Conservation (phyloP, 2,329 filamentous ascomycete species). For the Claviceps africana region DNA sequence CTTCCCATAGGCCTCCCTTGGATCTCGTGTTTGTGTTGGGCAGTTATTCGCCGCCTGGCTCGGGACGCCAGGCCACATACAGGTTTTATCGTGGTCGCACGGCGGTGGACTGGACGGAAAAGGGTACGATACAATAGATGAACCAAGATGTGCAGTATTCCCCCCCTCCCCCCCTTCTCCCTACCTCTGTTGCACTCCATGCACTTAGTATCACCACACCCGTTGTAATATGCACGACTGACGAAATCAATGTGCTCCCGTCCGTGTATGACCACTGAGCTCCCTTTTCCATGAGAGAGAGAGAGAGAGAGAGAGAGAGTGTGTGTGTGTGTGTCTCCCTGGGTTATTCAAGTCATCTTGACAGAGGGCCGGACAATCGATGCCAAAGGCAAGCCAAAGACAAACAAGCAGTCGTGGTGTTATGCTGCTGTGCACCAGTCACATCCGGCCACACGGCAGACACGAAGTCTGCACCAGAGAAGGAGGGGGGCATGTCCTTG, state of each 20-base stretch:
- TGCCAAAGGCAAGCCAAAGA: background rate
- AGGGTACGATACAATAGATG: background rate
- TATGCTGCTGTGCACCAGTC: background rate
- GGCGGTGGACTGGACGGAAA: background rate
- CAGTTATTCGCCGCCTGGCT: too few species aligned
- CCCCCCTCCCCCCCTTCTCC: background rate
- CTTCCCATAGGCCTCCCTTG: too few species aligned
- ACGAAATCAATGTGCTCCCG: background rate
- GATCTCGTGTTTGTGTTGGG: too few species aligned
- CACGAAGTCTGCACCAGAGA: slow-evolving; percentile 1
- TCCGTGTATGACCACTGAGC: background rate
- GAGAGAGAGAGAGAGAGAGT: too few species aligned
- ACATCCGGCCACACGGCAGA: slow-evolving; percentile 1
- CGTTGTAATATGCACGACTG: background rate
- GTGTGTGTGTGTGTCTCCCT: background rate
- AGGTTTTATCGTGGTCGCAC: background rate
- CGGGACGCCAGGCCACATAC: too few species aligned
- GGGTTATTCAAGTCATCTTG: background rate
- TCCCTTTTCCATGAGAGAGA: background rate
- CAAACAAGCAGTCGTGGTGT: background rate
- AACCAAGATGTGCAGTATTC: background rate
- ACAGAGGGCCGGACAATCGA: background rate
- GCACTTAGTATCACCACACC: background rate
- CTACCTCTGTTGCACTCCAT: background rate
- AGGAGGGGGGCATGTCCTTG: background rate